Conservation (phyloP, 108 stramenopile species). For the Aurantiochytrium sp. region DNA sequence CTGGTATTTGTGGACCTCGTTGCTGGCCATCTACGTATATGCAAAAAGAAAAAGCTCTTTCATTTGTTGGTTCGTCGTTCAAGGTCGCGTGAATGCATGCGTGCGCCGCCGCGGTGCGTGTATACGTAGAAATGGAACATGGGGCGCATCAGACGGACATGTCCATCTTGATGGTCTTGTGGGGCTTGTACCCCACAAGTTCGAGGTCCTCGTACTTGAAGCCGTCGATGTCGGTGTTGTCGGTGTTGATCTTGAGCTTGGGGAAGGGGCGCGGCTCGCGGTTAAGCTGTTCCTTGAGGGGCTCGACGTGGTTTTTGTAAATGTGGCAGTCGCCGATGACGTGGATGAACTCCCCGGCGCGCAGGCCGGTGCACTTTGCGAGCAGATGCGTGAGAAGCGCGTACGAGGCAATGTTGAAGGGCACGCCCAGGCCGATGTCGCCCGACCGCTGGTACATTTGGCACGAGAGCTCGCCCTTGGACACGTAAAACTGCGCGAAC, state of each 20-base stretch:
- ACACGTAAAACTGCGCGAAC: constrained; percentile 97
- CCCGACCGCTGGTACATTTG: constrained; percentile 99
- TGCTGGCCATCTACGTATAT: no score
- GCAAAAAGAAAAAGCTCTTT: no score
- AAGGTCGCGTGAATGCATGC: no score
- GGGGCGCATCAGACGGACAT: constrained; percentile 99
- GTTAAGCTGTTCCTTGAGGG: constrained; percentile 84
- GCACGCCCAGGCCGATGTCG: constrained; percentile 98
- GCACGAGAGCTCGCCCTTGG: constrained; percentile 88
- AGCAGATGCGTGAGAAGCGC: constrained; percentile 87
- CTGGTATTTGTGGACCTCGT: no score
- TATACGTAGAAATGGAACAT: no score
- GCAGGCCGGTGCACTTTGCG: constrained; percentile 82
- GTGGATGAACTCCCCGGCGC: constrained; percentile 96
- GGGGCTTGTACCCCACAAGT: constrained; percentile 86
- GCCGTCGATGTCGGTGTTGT: constrained; percentile 75
- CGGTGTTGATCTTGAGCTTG: constrained; percentile 74
- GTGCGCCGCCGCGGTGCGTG: no score
- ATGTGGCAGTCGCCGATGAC: constrained; percentile 97
- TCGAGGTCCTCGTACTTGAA: constrained; percentile 84
- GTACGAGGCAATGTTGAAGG: constrained; percentile 99
- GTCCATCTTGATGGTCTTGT: constrained; percentile 91
- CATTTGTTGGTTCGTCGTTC: no score
- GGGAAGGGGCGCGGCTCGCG: constrained; percentile 90
- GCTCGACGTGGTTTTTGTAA: constrained; percentile 98